A percentile compares a stretch with the other conserved stretches of the same genome.
Evolutionary conservation across 1,284 basidiomycete genomes (phyloP).

Genomic region (Bondarzewia mesenterica): DNA sequence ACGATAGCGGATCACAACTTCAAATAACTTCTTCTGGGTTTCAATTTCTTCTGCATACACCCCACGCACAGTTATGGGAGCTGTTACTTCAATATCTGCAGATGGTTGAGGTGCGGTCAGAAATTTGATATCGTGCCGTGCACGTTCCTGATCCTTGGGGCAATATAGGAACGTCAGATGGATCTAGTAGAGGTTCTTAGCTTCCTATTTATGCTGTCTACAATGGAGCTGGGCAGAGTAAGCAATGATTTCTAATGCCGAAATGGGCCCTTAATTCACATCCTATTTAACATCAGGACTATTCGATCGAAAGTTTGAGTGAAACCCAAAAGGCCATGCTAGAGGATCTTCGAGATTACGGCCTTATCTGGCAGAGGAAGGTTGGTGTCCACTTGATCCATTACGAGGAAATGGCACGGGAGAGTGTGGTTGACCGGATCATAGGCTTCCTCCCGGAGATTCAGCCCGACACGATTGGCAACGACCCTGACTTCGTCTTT

Average conservation of each 20-base stretch:
- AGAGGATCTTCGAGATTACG: slow-evolving; percentile 90
- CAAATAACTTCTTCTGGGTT: slow-evolving; percentile 95
- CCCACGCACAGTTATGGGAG: slow-evolving; percentile 98
- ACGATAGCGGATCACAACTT: slow-evolving; percentile 40
- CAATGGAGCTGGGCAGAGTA: slow-evolving; percentile 85
- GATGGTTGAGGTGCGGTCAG: slow-evolving; percentile 60
- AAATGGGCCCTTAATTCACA: no score
- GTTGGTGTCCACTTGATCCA: slow-evolving; percentile 26
- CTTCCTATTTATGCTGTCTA: slow-evolving; percentile 93
- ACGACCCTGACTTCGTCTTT: slow-evolving; percentile 87
- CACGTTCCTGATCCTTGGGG: slow-evolving; percentile 5
- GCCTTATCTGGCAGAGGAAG: slow-evolving; percentile 80
- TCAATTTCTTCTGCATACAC: slow-evolving; percentile 92
- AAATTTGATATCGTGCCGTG: background rate
- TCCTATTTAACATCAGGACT: no score
- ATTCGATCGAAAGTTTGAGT: slow-evolving; percentile 79
- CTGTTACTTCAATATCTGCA: slow-evolving; percentile 85
- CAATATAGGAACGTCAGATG: slow-evolving; percentile 68
- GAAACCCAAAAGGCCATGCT: slow-evolving; percentile 82
- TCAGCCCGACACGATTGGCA: slow-evolving; percentile 93
- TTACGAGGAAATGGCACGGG: background rate
- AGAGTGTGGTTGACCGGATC: slow-evolving; percentile 1
- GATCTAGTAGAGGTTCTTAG: slow-evolving; percentile 91
- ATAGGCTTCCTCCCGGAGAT: slow-evolving; percentile 66
- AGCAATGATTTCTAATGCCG: slow-evolving; percentile 21